Evolutionary conservation across 805 yeast genomes (phyloP).

Genomic region (Myxozyma geophila): DNA sequence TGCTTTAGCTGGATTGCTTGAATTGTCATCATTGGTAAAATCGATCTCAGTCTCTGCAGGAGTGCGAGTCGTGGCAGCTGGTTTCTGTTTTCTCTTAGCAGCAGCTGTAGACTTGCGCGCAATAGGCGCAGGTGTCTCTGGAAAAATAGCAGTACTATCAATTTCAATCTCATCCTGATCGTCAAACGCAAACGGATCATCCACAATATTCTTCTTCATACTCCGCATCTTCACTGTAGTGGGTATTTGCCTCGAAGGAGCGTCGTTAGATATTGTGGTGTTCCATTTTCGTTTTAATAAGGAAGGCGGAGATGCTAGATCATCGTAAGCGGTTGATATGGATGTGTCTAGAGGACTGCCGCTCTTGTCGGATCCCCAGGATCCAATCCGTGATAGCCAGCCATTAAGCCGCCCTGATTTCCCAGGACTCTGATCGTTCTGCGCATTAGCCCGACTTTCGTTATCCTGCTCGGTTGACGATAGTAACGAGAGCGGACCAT

Average conservation of each 20-base stretch:
- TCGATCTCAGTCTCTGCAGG: background rate
- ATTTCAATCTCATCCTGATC: slow-evolving; percentile 1
- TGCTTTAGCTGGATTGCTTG: background rate
- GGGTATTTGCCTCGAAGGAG: no score
- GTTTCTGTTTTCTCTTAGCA: background rate
- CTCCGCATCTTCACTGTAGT: background rate
- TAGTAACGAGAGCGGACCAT: background rate
- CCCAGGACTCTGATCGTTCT: no score
- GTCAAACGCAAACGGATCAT: slow-evolving; percentile 10
- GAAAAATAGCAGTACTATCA: background rate
- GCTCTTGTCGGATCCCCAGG: no score
- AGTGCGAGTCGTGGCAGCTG: background rate
- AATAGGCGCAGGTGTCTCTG: background rate
- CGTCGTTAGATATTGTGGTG: no score
- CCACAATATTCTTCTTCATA: background rate
- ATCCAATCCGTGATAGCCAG: no score
- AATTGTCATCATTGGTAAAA: background rate
- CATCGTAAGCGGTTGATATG: no score
- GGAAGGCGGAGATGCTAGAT: background rate
- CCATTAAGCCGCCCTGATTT: no score
- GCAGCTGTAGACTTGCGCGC: background rate
- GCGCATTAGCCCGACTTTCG: no score
- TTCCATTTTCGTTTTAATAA: no score
- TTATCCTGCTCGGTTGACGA: no score
- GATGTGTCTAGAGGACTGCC: no score